Conservation (phyloP, 495 filamentous ascomycete genomes). For the Hyaloscypha variabilis region DNA sequence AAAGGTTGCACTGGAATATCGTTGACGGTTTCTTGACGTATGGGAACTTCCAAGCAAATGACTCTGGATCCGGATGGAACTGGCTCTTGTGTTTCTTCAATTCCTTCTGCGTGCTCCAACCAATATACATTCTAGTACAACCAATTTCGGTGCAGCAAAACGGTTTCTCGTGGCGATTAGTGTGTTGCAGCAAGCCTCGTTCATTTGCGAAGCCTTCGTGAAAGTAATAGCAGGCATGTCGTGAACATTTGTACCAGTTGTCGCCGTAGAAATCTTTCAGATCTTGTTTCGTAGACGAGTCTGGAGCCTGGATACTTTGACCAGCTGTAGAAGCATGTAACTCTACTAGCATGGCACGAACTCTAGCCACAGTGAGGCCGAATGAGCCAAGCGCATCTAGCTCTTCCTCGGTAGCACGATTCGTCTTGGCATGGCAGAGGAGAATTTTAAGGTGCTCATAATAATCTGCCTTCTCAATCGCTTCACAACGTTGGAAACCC, state of each 20-base stretch:
- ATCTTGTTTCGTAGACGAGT: conserved; percentile 6
- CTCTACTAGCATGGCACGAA: conserved; percentile 34
- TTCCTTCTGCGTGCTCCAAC: conserved; percentile 41
- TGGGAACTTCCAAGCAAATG: conserved; percentile 15
- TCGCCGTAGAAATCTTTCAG: conserved; percentile 38
- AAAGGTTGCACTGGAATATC: conserved; percentile 4
- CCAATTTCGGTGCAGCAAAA: conserved; percentile 35
- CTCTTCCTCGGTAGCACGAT: conserved; percentile 28
- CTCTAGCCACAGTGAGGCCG: conserved; percentile 27
- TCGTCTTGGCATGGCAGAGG: conserved; percentile 30
- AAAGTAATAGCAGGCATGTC: conserved; percentile 44
- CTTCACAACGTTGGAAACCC: conserved; percentile 8
- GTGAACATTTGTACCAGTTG: conserved; percentile 43
- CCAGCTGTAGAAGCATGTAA: conserved; percentile 12
- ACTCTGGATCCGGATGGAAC: conserved; percentile 15
- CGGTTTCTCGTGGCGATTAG: conserved; percentile 37
- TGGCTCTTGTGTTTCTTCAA: conserved; percentile 37
- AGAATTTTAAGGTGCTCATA: conserved; percentile 27
- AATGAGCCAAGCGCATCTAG: conserved; percentile 32
- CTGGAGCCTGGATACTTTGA: background rate
- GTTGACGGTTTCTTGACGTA: conserved; percentile 5
- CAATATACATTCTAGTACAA: conserved; percentile 31
- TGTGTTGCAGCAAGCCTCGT: conserved; percentile 34
- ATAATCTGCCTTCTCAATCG: conserved; percentile 16
- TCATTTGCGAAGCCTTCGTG: conserved; percentile 41